Conservation (phyloP, 805 yeast genomes). For the Ogataea methylovora region DNA sequence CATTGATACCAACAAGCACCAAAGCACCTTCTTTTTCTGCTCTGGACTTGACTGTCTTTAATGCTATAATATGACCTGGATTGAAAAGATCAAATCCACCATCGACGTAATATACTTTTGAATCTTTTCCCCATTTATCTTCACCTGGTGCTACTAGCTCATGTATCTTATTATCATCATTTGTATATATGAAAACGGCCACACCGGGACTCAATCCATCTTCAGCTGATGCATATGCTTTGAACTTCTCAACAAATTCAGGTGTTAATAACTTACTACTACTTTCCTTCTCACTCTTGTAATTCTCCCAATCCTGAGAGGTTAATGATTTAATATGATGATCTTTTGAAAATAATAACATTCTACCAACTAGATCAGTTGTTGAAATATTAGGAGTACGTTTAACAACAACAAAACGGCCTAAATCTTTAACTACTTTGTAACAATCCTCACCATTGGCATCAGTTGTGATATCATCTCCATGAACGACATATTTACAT, state of each 20-base stretch:
- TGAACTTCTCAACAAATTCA: conserved; percentile 36
- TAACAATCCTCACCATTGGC: conserved; percentile 94
- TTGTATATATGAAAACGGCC: conserved; percentile 42
- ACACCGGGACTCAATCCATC: conserved; percentile 55
- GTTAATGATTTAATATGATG: conserved; percentile 44
- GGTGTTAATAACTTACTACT: conserved; percentile 15
- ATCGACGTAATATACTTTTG: conserved; percentile 45
- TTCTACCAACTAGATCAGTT: conserved; percentile 87
- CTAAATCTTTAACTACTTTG: conserved; percentile 70
- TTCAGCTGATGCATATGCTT: conserved; percentile 51
- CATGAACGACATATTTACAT: conserved; percentile 94
- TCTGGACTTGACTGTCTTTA: conserved; percentile 38
- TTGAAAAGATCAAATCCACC: conserved; percentile 92
- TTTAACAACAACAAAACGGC: conserved; percentile 85
- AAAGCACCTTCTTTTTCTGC: conserved; percentile 29
- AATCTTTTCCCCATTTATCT: conserved; percentile 10
- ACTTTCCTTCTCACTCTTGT: not conserved
- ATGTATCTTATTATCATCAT: conserved; percentile 19
- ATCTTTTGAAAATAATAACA: conserved; percentile 53
- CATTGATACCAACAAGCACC: conserved; percentile 63
- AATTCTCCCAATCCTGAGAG: conserved; percentile 13
- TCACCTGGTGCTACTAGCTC: conserved; percentile 29
- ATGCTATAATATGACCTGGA: conserved; percentile 82
- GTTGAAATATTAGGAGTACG: conserved; percentile 93
- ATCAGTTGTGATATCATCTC: conserved; percentile 96